Evolutionary conservation across 2,329 filamentous ascomycete genomes (phyloP), one percentile per base, ranked within the genome.

Genomic region (Talaromyces sp.): DNA sequence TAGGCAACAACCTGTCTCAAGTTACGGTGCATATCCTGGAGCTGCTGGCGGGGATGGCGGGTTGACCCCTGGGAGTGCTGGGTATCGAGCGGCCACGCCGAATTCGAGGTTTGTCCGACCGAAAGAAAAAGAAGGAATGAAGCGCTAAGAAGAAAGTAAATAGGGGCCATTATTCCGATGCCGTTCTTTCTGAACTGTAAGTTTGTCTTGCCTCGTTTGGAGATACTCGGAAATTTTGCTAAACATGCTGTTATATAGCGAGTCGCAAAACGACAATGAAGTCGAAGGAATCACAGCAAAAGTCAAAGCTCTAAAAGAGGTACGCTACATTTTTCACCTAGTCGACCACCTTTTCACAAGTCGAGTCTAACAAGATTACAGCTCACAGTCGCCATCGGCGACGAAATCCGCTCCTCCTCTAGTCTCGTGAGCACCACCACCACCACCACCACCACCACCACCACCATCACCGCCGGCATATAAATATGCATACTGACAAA

Each of bases 261-360:
- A 99, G 80, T 93, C 90, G 71, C 95, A 99, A 79, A 98, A 98
- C 73, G 93, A 97, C 68, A 83, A 86, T 62, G 89, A 97, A 70
- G 88, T 97, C 11, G 89, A 92, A 64, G 92, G 92, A n/a, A 93
- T 97, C 71, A 84, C 91, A 67, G 90, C 90, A 67, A 97, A 96
- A 77, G 93, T 98, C 63, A 87, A 84, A 80, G 86, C 92, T 80
- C 74, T 98, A 69, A 98, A 97, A 78, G 87, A 92, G 78, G 92
- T 96, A 78, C n/a, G 19, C 39, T 19, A n/a, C 7, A 44, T 13
- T 73, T 89, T 82, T 52, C 55, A 17, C 32, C 62, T 60, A 55
- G 10, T 36, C 52, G 28, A 25, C 3, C 8, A 25, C 9, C 17
- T 19, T 3, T 27, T 51, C 44, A 44, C 15, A 27, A 28, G 22